A percentile compares a stretch with the other conserved stretches of the same genome.
phyloP scores from a whole-genome alignment of 139 green algal species.

The Auxenochlorella pyrenoidosa region DNA sequence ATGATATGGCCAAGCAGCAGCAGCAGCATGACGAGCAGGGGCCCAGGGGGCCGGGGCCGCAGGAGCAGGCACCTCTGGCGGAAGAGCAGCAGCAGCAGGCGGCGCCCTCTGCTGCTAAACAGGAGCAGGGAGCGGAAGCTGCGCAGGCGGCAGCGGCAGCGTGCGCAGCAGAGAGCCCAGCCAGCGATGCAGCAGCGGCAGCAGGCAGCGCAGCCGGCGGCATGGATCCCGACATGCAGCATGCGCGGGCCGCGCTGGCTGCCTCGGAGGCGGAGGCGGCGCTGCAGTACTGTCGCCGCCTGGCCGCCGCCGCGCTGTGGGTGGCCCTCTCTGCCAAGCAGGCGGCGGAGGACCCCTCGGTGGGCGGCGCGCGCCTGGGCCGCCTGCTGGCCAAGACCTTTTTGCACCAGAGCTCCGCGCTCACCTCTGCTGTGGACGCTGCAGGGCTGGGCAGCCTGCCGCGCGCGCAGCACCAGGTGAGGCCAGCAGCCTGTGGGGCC shows the following conservation, averaged over 20 bases:
- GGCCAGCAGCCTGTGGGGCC: too few relatives aligned
- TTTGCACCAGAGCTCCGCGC: not conserved
- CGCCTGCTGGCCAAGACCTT: slow-evolving; percentile 15
- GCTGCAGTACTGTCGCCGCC: not conserved
- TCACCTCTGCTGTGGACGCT: not conserved
- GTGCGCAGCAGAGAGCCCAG: not conserved
- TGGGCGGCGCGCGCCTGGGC: not conserved
- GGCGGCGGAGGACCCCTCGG: not conserved
- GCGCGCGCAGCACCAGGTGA: not conserved
- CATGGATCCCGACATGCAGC: not conserved
- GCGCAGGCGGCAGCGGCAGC: not conserved
- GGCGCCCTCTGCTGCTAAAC: not conserved
- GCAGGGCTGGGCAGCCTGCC: not conserved
- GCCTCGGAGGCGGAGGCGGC: not conserved
- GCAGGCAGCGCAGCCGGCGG: not conserved
- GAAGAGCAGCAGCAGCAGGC: not conserved
- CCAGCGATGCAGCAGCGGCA: not conserved
- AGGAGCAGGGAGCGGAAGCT: not conserved
- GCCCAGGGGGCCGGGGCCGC: not conserved
- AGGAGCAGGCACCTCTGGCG: not conserved
- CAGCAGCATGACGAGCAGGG: not conserved
- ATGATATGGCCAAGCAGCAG: not conserved
- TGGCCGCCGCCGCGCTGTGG: slow-evolving; percentile 9
- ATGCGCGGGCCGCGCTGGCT: not conserved
- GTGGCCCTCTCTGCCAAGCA: slow-evolving; percentile 1